Conservation (phyloP, 768 basidiomycete genomes). For the Macrolepiota dolichaula region DNA sequence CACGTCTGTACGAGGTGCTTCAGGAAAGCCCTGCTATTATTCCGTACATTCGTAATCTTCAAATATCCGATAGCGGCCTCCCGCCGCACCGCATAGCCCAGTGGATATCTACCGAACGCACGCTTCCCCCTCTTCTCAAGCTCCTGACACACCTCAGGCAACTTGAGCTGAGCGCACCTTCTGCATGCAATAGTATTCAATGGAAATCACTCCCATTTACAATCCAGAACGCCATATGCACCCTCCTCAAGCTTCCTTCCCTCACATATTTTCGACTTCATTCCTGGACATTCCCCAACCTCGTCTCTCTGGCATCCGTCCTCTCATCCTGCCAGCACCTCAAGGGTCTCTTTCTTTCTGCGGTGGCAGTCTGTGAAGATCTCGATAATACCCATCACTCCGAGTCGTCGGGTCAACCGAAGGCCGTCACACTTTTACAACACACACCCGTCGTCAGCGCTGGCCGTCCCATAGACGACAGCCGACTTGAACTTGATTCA, state of each 20-base stretch:
- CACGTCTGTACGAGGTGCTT: conserved; percentile 31
- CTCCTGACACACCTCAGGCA: conserved; percentile 33
- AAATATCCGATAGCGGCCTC: conserved; percentile 14
- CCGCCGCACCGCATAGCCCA: conserved; percentile 20
- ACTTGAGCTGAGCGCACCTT: conserved; percentile 34
- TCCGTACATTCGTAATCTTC: conserved; percentile 28
- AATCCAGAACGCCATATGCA: conserved; percentile 31
- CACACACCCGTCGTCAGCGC: neutral
- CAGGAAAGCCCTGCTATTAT: conserved; percentile 29
- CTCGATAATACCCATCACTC: conserved; percentile 1
- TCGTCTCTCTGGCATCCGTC: conserved; percentile 28
- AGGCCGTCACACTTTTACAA: neutral
- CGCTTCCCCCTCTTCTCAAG: conserved; percentile 32
- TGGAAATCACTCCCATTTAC: conserved; percentile 33
- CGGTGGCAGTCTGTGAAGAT: conserved; percentile 29
- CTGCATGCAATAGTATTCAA: conserved; percentile 21
- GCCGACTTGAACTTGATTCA: conserved; percentile 2
- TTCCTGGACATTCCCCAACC: conserved; percentile 36
- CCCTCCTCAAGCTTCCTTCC: conserved; percentile 29
- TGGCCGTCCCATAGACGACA: neutral
- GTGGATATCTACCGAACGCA: conserved; percentile 37
- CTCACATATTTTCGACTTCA: conserved; percentile 37
- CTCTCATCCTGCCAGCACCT: conserved; percentile 32
- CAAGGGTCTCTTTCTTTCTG: conserved; percentile 32
- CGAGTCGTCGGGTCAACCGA: neutral